Base-by-base conservation (phyloP, 768 basidiomycete species). In the Mycena rosella region DNA sequence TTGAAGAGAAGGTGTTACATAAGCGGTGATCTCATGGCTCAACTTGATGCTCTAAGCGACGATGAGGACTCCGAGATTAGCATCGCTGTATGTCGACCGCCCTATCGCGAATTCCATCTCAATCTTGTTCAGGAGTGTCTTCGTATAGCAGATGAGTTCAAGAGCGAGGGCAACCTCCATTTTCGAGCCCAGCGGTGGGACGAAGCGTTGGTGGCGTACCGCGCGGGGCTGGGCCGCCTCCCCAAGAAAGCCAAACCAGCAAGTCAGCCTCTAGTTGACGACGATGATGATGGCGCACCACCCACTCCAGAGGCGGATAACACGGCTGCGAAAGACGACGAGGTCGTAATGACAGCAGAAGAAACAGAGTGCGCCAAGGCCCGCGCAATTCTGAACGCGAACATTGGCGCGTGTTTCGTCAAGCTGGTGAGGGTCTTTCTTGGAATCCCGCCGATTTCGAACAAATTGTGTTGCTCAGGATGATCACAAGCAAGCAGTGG, bases 371-470 rank as follows among this genome's bases (percentile, higher is more conserved):
- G 83, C 69, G 80, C 82, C 15, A 89, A 89, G 73, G 83, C 86
- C 27, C 86, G 94, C 59, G 89, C 95, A 32, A 83, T 94, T 18
- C 76, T 96, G 71, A 87, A 93, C 75, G 91, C 92, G n/a, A 98
- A 98, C 75, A 89, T 97, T 42, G 96, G 86, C 0, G 96, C 96
- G 57, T 96, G 95, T 73, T 83, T 90, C 75, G 84, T 93, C 7
- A 94, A 94, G 74, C 78, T 94, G 78, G 95, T 94, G 73, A 74
- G 90, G 73, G 24, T 22, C 17, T 11, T 48, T 45, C 44, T 27
- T 60, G 61, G 63, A 34, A 44, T 63, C 36, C 17, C 57, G 38
- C 38, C 64, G 18, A 60, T 51, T 40, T 67, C 20, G 14, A 26
- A 11, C 17, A 51, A 60, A 56, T 60, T 40, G 36, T 53, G 56